Evolutionary conservation across 441 rosid species (phyloP), one percentile per base, ranked within the genome.

Genomic region (Kokia cookei): DNA sequence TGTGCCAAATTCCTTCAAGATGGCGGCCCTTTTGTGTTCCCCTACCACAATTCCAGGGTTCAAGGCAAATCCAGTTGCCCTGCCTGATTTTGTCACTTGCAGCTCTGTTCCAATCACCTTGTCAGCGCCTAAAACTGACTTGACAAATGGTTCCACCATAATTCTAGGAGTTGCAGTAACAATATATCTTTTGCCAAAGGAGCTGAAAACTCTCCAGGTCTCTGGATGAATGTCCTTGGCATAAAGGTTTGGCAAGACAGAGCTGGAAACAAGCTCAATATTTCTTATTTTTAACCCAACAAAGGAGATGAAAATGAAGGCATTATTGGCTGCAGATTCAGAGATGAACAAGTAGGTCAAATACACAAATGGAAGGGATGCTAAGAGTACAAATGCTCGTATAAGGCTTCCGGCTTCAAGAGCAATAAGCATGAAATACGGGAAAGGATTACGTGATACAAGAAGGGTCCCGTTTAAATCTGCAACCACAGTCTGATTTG

Each of bases 381-480:
- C 73, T 22, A 94, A 81, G 26, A 94, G 87, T 62, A 93, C 5
- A 5, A 90, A 72, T 0, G 91, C 97, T 40, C 99, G 76, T 6
- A 83, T 14, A 1, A 92, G 69, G 78, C 98, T 91, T 7, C 97
- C 98, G 1, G 97, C 97, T 78, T 93, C 94, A 5, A 93, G 85
- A 17, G 98, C 99, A 24, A 94, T 77, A 15, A 94, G 98, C 72
- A 94, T 76, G 85, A 82, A 94, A 77, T 87, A 94, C 11, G 98
- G 97, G 55, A 94, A 94, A 19, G 98, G 87, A 50, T 88, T 88
- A 40, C 88, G 75, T 13, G 99, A 93, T 26, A 87, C 76, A 0
- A 94, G 93, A 68, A 94, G 82, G 1, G 99, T 93, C 45, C 99
- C 99, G 15, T 91, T 93, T 2, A 94, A 85, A 77, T 89, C 97